phyloP scores from a whole-genome alignment of 2,329 filamentous ascomycete genomes.

The Didymella lethalis region DNA sequence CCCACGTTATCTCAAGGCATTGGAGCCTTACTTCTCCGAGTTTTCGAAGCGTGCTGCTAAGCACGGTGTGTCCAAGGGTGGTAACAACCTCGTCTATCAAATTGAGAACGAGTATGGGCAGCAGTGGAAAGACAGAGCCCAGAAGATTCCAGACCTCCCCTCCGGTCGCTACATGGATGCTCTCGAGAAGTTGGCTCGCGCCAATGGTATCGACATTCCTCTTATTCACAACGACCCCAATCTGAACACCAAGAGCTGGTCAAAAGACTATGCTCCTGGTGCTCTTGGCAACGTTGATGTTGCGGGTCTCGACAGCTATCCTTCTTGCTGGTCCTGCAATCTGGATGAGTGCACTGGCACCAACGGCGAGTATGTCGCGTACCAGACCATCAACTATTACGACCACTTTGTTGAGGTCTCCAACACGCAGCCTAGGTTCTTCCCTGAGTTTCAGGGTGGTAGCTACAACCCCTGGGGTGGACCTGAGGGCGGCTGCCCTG shows the following conservation, averaged over 20 bases:
- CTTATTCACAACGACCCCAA: conserved; percentile 68
- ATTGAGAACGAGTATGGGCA: conserved; percentile 65
- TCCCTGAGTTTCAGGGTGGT: conserved; percentile 68
- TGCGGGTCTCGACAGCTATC: conserved; percentile 62
- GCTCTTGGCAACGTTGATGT: conserved; percentile 64
- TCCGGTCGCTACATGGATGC: conserved; percentile 65
- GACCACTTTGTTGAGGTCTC: conserved; percentile 56
- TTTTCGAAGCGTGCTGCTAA: conserved; percentile 61
- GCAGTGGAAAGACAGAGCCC: conserved; percentile 48
- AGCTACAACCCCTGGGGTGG: conserved; percentile 70
- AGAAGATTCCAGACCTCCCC: conserved; percentile 58
- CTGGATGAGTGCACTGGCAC: conserved; percentile 66
- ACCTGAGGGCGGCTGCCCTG: conserved; percentile 63
- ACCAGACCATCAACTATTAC: conserved; percentile 59
- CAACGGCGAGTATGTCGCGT: conserved; percentile 64
- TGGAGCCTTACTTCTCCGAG: conserved; percentile 62
- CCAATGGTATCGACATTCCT: conserved; percentile 66
- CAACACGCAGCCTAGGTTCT: conserved; percentile 60
- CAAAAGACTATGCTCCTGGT: conserved; percentile 63
- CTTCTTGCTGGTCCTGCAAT: conserved; percentile 69
- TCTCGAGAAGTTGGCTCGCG: conserved; percentile 62
- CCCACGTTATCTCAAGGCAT: conserved; percentile 60
- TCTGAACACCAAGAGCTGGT: conserved; percentile 66
- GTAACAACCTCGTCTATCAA: conserved; percentile 64
- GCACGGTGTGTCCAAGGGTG: conserved; percentile 65